Conservation (phyloP, 2,329 filamentous ascomycete species). For the Phyllosticta paracitricarpa region DNA sequence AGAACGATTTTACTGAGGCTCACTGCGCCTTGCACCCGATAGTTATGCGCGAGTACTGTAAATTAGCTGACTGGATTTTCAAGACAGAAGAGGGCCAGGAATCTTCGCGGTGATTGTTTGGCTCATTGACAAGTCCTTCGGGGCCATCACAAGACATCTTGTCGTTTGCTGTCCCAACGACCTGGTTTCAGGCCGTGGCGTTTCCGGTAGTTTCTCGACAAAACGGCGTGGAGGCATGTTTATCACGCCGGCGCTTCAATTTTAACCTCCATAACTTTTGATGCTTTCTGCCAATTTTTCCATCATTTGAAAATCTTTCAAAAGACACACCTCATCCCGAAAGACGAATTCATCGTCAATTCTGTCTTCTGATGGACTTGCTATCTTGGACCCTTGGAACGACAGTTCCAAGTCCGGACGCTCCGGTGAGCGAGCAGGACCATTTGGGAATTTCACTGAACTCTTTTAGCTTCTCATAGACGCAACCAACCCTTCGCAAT, state of each 20-base stretch:
- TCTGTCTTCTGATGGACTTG: conserved; percentile 23
- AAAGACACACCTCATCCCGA: neutral
- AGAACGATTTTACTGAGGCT: neutral
- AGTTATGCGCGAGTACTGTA: neutral
- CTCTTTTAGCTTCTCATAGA: conserved; percentile 32
- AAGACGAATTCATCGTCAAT: neutral
- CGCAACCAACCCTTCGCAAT: conserved; percentile 28
- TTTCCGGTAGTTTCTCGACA: too few relatives aligned
- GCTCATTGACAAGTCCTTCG: too few relatives aligned
- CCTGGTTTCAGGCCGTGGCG: too few relatives aligned
- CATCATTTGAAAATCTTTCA: neutral
- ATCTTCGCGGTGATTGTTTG: too few relatives aligned
- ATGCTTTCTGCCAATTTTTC: neutral
- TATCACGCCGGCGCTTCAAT: too few relatives aligned
- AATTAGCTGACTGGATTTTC: neutral
- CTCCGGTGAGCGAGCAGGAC: conserved; percentile 13
- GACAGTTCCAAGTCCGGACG: conserved; percentile 3
- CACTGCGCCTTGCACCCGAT: neutral
- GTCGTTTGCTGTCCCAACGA: too few relatives aligned
- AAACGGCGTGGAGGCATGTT: too few relatives aligned
- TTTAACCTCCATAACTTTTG: too few relatives aligned
- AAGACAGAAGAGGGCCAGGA: neutral
- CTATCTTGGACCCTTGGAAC: conserved; percentile 32
- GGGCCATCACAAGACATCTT: too few relatives aligned
- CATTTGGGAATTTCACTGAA: conserved; percentile 26